Percentiles rank a stretch among this genome's conserved stretches.
phyloP scores from a whole-genome alignment of 2,329 filamentous ascomycete species.

The Aspergillus pseudonomiae region DNA sequence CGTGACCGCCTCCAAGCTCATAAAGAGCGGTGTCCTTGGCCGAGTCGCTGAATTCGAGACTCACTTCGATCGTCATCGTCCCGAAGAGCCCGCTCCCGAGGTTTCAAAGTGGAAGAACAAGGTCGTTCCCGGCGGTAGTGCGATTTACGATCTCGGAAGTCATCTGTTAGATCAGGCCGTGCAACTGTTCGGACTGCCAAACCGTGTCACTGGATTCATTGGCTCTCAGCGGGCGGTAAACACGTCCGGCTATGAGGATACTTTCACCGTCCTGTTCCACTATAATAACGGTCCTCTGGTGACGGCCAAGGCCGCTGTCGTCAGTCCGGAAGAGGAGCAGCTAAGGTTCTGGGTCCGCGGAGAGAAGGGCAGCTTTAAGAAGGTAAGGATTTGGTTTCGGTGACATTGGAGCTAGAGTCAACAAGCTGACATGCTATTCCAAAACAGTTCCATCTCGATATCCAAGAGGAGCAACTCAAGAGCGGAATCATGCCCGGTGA shows the following conservation, averaged over 20 bases:
- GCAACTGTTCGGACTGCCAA: conserved; percentile 69
- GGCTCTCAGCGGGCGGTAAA: conserved; percentile 67
- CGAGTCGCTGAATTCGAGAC: conserved; percentile 77
- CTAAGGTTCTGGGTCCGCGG: conserved; percentile 77
- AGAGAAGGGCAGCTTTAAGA: conserved; percentile 73
- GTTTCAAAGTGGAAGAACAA: conserved; percentile 68
- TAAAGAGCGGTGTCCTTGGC: conserved; percentile 64
- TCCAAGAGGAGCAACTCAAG: conserved; percentile 75
- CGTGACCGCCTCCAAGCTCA: conserved; percentile 66
- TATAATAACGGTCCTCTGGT: conserved; percentile 68
- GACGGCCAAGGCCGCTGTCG: conserved; percentile 68
- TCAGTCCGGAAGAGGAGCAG: conserved; percentile 71
- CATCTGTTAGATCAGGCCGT: conserved; percentile 78
- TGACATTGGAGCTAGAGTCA: not conserved
- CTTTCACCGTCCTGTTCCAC: conserved; percentile 64
- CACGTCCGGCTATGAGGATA: conserved; percentile 51
- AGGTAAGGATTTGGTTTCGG: conserved; percentile 48
- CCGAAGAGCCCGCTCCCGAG: conserved; percentile 52
- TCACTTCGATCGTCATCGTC: conserved; percentile 76
- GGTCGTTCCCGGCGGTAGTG: conserved; percentile 66
- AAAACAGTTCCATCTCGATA: conserved; percentile 61
- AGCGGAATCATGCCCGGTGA: conserved; percentile 65
- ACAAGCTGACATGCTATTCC: not conserved
- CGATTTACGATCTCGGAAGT: conserved; percentile 73
- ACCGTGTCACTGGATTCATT: conserved; percentile 68